Percentiles rank a stretch among this genome's conserved stretches.
Conservation (phyloP, 352 stramenopile genomes). For the Phytophthora pistaciae region DNA sequence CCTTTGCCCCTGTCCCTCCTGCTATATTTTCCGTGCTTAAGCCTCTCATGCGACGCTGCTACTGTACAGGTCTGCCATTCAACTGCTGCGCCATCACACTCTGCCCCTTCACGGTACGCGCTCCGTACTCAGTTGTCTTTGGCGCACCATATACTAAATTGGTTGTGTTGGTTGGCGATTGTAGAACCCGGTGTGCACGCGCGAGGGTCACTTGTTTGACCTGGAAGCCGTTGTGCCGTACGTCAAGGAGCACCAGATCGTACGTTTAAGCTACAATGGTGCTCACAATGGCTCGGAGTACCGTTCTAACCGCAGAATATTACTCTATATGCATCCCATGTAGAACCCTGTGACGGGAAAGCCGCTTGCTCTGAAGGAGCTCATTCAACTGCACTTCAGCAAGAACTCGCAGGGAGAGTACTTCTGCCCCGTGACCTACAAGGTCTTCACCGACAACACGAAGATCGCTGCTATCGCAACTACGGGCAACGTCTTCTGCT, state of each 20-base stretch:
- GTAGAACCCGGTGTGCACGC: slow-evolving; percentile 95
- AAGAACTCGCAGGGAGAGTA: slow-evolving; percentile 84
- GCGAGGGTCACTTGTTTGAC: slow-evolving; percentile 97
- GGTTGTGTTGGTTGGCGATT: background rate
- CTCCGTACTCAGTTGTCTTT: background rate
- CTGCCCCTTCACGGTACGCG: slow-evolving; percentile 79
- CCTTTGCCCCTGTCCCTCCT: background rate
- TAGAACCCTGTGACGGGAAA: slow-evolving; percentile 96
- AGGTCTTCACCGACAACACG: slow-evolving; percentile 92
- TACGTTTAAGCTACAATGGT: slow-evolving; percentile 36
- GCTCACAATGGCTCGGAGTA: background rate
- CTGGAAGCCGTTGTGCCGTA: slow-evolving; percentile 96
- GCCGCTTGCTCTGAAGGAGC: slow-evolving; percentile 91
- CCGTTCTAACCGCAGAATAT: background rate
- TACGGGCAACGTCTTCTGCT: slow-evolving; percentile 97
- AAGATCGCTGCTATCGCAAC: slow-evolving; percentile 86
- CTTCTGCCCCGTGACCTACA: slow-evolving; percentile 97
- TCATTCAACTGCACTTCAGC: slow-evolving; percentile 92
- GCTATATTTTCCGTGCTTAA: slow-evolving; percentile 4
- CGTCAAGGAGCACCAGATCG: slow-evolving; percentile 95
- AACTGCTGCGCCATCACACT: slow-evolving; percentile 98
- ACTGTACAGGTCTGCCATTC: slow-evolving; percentile 92
- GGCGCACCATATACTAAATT: background rate
- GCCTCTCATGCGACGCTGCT: background rate
- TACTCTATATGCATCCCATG: background rate